These are phyloP conservation scores for Sporisorium sorghi DNA, from an alignment of 1,284 basidiomycete genomes.

Conservation along the genomic window DNA sequence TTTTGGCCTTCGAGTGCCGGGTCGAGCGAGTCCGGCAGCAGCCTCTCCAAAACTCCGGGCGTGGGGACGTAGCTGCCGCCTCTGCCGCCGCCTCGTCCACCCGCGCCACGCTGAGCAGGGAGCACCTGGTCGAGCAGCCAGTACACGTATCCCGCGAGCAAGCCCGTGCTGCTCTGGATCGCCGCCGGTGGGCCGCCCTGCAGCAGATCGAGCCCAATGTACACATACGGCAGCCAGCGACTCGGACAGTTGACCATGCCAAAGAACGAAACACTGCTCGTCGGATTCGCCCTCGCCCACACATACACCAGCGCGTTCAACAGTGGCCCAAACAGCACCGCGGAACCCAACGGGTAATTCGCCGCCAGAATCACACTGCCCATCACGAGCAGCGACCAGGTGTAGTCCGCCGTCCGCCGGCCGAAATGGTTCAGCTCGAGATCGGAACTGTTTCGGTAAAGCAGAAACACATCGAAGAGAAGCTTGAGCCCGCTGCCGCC, in stretches of 20 bases:
- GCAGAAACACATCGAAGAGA: slow-evolving; percentile 60
- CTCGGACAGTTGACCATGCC: slow-evolving; percentile 72
- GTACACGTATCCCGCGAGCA: slow-evolving; percentile 79
- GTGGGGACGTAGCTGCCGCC: slow-evolving; percentile 44
- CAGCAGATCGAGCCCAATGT: slow-evolving; percentile 80
- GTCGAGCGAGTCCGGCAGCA: slow-evolving; percentile 56
- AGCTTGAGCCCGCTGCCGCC: slow-evolving; percentile 71
- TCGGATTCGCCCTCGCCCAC: slow-evolving; percentile 54
- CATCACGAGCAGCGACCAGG: slow-evolving; percentile 60
- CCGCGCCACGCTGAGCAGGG: slow-evolving; percentile 27
- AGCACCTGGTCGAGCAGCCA: slow-evolving; percentile 49
- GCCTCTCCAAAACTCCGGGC: slow-evolving; percentile 29
- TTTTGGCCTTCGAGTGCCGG: slow-evolving; percentile 47
- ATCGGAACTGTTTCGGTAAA: slow-evolving; percentile 56
- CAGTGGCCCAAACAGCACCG: slow-evolving; percentile 77
- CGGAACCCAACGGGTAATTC: slow-evolving; percentile 76
- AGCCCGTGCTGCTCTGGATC: slow-evolving; percentile 76
- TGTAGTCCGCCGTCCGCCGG: slow-evolving; percentile 57
- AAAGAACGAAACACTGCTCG: slow-evolving; percentile 53
- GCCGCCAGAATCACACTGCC: slow-evolving; percentile 69
- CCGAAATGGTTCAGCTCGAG: slow-evolving; percentile 59
- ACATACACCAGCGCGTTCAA: slow-evolving; percentile 74
- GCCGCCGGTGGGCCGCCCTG: slow-evolving; percentile 76
- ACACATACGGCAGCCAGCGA: slow-evolving; percentile 77
- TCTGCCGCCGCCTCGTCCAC: slow-evolving; percentile 31